Conservation (phyloP, 2,329 filamentous ascomycete genomes). For the Cladosporium colombiae region DNA sequence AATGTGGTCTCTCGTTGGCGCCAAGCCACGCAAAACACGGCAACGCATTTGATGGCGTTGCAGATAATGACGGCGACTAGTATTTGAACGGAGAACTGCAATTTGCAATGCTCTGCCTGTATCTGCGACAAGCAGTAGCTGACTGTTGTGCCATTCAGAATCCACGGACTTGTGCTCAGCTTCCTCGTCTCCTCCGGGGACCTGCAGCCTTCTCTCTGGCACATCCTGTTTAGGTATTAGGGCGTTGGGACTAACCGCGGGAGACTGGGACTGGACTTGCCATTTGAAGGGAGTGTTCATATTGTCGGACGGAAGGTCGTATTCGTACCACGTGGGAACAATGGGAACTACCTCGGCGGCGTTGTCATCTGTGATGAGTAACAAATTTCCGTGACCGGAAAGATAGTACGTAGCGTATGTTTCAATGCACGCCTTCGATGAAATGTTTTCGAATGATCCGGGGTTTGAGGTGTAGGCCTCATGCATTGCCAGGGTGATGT, state of each 20-base stretch:
- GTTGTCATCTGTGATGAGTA: not conserved
- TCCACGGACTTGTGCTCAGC: not conserved
- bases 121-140: not conserved
- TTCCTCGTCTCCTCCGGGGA: not conserved
- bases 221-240: too few species aligned
- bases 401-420: not conserved
- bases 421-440: not conserved
- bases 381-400: not conserved
- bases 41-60: constrained; percentile 29
- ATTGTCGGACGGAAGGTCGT: too few species aligned
- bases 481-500: not conserved
- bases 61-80: constrained; percentile 28
- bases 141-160: not conserved
- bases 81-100: constrained; percentile 35
- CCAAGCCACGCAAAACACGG: constrained; percentile 30
- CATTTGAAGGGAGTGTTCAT: not conserved
- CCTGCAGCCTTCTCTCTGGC: not conserved
- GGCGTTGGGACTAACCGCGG: too few species aligned
- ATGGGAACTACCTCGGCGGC: too few species aligned
- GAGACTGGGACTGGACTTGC: not conserved
- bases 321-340: too few species aligned
- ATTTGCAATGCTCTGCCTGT: constrained; percentile 25
- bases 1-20: constrained; percentile 26
- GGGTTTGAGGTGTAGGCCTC: not conserved
- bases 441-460: not conserved